Percentiles rank a stretch among this genome's conserved stretches.
Conservation (phyloP, 2,329 filamentous ascomycete genomes). For the Fusarium irregulare region DNA sequence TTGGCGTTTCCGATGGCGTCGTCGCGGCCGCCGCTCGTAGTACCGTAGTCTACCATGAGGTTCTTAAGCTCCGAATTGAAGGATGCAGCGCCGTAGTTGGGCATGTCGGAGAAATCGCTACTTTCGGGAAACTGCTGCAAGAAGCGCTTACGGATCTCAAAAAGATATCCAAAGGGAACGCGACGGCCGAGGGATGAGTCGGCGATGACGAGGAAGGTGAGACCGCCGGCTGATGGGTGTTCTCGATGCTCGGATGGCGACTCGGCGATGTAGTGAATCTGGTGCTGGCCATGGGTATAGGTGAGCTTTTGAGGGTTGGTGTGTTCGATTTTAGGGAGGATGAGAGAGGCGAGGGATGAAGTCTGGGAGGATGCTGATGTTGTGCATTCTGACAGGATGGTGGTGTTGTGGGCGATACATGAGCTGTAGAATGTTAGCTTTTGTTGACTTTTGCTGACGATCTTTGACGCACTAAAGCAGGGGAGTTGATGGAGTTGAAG, state of each 20-base stretch:
- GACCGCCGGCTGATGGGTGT: conserved; percentile 75
- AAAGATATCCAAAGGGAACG: conserved; percentile 91
- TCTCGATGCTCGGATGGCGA: conserved; percentile 73
- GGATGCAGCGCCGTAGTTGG: conserved; percentile 87
- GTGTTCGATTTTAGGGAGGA: conserved; percentile 95
- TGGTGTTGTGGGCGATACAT: conserved; percentile 93
- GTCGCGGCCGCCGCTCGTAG: conserved; percentile 77
- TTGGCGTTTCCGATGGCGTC: conserved; percentile 88
- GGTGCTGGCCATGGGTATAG: conserved; percentile 89
- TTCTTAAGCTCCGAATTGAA: conserved; percentile 85
- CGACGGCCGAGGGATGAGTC: conserved; percentile 84
- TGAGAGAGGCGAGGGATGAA: conserved; percentile 88
- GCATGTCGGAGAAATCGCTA: conserved; percentile 81
- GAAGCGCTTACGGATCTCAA: conserved; percentile 91
- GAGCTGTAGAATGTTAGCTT: conserved; percentile 65
- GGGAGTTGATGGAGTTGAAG: conserved; percentile 73
- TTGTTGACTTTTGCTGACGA: neutral
- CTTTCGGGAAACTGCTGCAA: conserved; percentile 72
- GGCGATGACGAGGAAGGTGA: conserved; percentile 93
- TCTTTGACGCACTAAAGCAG: conserved; percentile 74
- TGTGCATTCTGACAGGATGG: conserved; percentile 93
- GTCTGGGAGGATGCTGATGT: conserved; percentile 84
- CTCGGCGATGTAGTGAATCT: conserved; percentile 96
- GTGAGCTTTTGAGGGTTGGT: conserved; percentile 85
- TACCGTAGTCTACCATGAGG: conserved; percentile 87